These are phyloP conservation scores for Hippophae rhamnoides DNA, from an alignment of 306 rosid species.

Conservation along the genomic window DNA sequence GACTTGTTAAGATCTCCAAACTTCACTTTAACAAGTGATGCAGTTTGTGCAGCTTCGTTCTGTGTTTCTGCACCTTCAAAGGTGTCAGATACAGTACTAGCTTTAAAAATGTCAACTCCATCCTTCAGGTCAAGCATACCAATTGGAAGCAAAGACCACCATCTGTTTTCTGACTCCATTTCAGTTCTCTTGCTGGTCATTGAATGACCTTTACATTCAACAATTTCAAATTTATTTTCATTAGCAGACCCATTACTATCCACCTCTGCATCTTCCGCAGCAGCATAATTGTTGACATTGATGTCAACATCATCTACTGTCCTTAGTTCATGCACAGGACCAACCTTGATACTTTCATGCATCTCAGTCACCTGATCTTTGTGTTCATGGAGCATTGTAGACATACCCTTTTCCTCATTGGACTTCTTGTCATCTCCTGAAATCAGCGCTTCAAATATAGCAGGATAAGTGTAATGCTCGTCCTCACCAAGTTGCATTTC, in stretches of 20 bases:
- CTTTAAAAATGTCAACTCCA: background rate
- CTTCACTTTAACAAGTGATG: background rate
- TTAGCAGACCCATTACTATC: background rate
- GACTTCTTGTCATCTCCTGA: background rate
- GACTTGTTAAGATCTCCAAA: background rate
- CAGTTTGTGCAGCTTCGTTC: background rate
- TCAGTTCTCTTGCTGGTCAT: background rate
- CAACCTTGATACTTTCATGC: background rate
- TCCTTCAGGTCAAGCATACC: background rate
- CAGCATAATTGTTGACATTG: background rate
- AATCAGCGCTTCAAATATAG: background rate
- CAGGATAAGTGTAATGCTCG: background rate
- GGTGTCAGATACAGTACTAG: background rate
- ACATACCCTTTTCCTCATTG: conserved; percentile 2
- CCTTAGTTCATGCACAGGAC: background rate
- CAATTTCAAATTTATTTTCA: background rate
- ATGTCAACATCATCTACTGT: background rate
- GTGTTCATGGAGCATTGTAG: conserved; percentile 13
- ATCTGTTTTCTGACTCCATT: background rate
- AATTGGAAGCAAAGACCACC: background rate
- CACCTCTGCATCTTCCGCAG: conserved; percentile 1
- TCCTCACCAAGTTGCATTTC: conserved; percentile 10
- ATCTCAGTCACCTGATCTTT: background rate
- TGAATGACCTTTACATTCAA: background rate
- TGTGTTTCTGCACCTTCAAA: background rate